Evolutionary conservation across 768 basidiomycete species (phyloP).

Genomic region (Lentinula aciculospora): DNA sequence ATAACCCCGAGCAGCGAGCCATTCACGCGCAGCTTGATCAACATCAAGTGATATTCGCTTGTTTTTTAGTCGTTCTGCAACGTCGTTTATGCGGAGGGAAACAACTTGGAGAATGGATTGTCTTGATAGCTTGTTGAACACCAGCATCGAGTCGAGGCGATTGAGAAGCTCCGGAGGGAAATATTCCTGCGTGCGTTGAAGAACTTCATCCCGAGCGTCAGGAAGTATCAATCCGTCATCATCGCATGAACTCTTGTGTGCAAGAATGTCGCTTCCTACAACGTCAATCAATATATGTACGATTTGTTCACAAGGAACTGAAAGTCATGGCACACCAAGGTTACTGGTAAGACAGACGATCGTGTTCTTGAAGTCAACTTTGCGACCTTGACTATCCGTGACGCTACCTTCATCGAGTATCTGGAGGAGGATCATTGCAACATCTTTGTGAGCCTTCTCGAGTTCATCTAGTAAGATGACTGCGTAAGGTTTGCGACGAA

Average conservation of each 20-base stretch:
- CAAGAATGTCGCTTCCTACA: conserved; percentile 62
- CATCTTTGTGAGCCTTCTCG: conserved; percentile 94
- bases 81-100: conserved; percentile 67
- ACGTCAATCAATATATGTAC: background rate
- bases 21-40: conserved; percentile 50
- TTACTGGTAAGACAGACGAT: conserved; percentile 91
- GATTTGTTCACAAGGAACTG: background rate
- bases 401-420: conserved; percentile 87
- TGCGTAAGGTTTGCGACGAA: conserved; percentile 85
- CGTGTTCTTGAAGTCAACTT: conserved; percentile 94
- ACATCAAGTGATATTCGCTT: conserved; percentile 71
- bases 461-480: conserved; percentile 83
- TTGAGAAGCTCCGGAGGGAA: conserved; percentile 92
- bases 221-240: conserved; percentile 58
- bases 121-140: conserved; percentile 86
- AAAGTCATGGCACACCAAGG: conserved; percentile 42
- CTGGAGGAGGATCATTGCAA: conserved; percentile 86
- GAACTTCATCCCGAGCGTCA: conserved; percentile 59
- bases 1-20: conserved; percentile 75
- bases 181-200: conserved; percentile 69
- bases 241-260: conserved; percentile 57
- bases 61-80: conserved; percentile 56
- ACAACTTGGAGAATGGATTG: conserved; percentile 76
- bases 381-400: conserved; percentile 88
- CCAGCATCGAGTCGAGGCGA: conserved; percentile 78